These are phyloP conservation scores for Leccinum barrowsii DNA, from an alignment of 768 basidiomycete species.

Conservation along the genomic window DNA sequence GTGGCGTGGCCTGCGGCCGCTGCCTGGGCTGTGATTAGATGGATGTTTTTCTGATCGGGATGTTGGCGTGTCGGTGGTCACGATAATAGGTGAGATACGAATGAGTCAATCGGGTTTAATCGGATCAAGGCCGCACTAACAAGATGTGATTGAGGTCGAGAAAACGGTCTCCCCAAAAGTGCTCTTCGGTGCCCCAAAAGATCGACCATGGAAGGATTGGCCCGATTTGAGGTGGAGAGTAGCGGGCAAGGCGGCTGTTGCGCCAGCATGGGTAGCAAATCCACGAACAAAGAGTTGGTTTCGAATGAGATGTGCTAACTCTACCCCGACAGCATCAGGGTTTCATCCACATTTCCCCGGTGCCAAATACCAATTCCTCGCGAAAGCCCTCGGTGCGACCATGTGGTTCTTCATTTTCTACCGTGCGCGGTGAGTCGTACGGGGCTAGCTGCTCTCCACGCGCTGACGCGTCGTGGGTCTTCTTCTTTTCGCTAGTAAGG, in stretches of 20 bases:
- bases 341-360: slow-evolving; percentile 89
- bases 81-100: slow-evolving; percentile 2
- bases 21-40: slow-evolving; percentile 26
- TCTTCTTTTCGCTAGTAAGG: slow-evolving; percentile 48
- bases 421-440: slow-evolving; percentile 70
- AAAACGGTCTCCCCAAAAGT: slow-evolving; percentile 97
- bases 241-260: slow-evolving; percentile 58
- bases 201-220: slow-evolving; percentile 84
- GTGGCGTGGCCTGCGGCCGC: slow-evolving; percentile 27
- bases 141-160: slow-evolving; percentile 97
- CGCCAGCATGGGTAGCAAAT: slow-evolving; percentile 63
- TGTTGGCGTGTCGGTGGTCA: background rate
- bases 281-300: slow-evolving; percentile 51
- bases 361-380: slow-evolving; percentile 69
- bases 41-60: slow-evolving; percentile 27
- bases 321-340: slow-evolving; percentile 51
- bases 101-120: slow-evolving; percentile 8
- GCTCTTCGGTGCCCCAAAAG: slow-evolving; percentile 85
- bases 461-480: background rate
- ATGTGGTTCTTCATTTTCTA: slow-evolving; percentile 99
- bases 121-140: slow-evolving; percentile 43
- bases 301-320: slow-evolving; percentile 36
- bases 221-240: slow-evolving; percentile 91
- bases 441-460: background rate
- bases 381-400: slow-evolving; percentile 82